Percentiles rank a stretch among this genome's conserved stretches.
phyloP scores from a whole-genome alignment of 2,329 filamentous ascomycete species.

The Alternaria sp. region DNA sequence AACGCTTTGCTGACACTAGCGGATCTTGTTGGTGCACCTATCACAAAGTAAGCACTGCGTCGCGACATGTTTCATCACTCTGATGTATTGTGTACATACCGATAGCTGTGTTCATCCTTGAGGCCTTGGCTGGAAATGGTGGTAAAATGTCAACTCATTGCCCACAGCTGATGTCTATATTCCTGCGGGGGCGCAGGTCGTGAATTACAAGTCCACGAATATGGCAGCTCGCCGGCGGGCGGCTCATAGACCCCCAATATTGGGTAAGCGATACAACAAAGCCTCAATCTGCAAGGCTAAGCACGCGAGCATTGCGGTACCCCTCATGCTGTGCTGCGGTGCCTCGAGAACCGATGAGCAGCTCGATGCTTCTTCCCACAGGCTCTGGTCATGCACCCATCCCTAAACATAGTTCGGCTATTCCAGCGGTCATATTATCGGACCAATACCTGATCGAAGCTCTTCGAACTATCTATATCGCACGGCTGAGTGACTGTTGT shows the following conservation, averaged over 20 bases:
- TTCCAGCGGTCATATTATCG: background rate
- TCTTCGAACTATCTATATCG: background rate
- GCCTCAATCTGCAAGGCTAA: slow-evolving; percentile 11
- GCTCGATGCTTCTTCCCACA: background rate
- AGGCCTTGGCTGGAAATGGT: background rate
- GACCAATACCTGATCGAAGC: background rate
- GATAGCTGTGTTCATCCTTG: background rate
- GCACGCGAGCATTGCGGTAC: background rate
- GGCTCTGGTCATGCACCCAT: background rate
- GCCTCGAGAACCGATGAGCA: slow-evolving; percentile 1
- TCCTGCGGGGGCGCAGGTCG: background rate
- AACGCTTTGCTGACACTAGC: slow-evolving; percentile 33
- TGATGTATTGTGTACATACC: background rate
- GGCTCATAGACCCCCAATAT: slow-evolving; percentile 9
- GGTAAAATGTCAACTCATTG: background rate
- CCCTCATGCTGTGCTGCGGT: slow-evolving; percentile 3
- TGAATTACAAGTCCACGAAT: background rate
- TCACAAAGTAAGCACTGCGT: background rate
- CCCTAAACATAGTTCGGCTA: background rate
- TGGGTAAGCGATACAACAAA: background rate
- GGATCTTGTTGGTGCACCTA: background rate
- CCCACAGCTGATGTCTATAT: background rate
- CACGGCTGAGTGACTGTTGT: background rate
- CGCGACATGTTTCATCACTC: background rate
- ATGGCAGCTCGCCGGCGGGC: slow-evolving; percentile 1